A percentile compares a stretch with the other conserved stretches of the same genome.
These are phyloP conservation scores for Chaetomiaceae sp. DNA, from an alignment of 2,329 filamentous ascomycete species.

Conservation along the genomic window DNA sequence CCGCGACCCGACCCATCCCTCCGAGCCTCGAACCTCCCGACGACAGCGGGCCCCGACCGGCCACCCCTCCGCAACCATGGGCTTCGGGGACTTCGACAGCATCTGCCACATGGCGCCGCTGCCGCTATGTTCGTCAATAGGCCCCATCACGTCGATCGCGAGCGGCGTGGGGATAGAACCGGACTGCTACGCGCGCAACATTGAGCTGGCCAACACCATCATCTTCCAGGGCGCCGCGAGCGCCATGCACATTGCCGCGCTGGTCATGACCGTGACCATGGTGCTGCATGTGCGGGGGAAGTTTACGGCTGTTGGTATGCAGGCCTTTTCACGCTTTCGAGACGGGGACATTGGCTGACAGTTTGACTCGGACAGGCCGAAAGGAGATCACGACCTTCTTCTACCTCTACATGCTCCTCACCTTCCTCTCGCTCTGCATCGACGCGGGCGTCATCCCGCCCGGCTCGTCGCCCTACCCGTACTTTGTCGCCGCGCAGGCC, in stretches of 20 bases:
- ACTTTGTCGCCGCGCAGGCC: conserved; percentile 84
- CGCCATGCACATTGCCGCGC: conserved; percentile 85
- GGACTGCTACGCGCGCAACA: conserved; percentile 87
- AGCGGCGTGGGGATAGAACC: conserved; percentile 75
- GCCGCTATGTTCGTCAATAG: conserved; percentile 82
- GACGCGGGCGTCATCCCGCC: conserved; percentile 91
- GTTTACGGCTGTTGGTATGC: conserved; percentile 92
- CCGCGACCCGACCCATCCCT: too few relatives aligned
- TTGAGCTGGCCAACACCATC: conserved; percentile 95
- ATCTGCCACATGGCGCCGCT: conserved; percentile 83
- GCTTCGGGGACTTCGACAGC: conserved; percentile 85
- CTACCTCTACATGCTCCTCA: conserved; percentile 91
- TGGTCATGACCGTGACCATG: conserved; percentile 95
- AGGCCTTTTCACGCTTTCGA: not conserved
- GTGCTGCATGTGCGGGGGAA: conserved; percentile 94
- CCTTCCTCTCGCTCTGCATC: conserved; percentile 81
- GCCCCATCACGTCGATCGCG: conserved; percentile 64
- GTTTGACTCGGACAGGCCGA: conserved; percentile 42
- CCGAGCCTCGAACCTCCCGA: not conserved
- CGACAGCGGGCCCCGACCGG: conserved; percentile 10
- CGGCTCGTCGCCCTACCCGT: conserved; percentile 74
- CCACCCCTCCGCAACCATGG: conserved; percentile 34
- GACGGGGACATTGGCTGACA: conserved; percentile 1
- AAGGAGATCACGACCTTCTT: conserved; percentile 83
- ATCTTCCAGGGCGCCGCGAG: conserved; percentile 93